These are phyloP conservation scores for Mycena galopus DNA, from an alignment of 768 basidiomycete genomes.

Conservation along the genomic window DNA sequence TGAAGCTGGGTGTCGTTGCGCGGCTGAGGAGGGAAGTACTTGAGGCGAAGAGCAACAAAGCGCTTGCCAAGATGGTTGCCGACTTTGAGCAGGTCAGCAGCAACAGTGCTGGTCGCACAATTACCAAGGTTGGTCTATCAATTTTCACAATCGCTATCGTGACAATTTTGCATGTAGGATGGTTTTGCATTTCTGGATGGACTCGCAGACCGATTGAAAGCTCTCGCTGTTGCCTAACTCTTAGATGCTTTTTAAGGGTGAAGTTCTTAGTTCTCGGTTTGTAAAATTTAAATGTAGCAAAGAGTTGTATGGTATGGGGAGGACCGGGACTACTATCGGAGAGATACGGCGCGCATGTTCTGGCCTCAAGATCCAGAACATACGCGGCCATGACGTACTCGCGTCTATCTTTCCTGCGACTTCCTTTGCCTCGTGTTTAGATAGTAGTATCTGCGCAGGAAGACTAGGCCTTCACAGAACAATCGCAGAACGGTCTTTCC, in stretches of 20 bases:
- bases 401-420: neutral
- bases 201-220: no score
- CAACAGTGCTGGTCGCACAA: slow-evolving; percentile 74
- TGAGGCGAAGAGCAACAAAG: slow-evolving; percentile 63
- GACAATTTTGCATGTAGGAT: slow-evolving; percentile 54
- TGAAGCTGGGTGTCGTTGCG: slow-evolving; percentile 72
- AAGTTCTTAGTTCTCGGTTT: slow-evolving; percentile 46
- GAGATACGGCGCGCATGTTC: neutral
- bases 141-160: neutral
- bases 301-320: neutral
- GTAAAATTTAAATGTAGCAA: slow-evolving; percentile 10
- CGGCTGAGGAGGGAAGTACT: slow-evolving; percentile 68
- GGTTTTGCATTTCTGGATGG: slow-evolving; percentile 78
- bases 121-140: slow-evolving; percentile 69
- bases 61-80: slow-evolving; percentile 73
- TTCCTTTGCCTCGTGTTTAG: no score
- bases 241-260: no score
- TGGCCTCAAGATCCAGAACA: neutral
- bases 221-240: no score
- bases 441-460: neutral
- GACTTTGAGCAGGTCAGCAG: slow-evolving; percentile 81
- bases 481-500: neutral
- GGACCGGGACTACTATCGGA: neutral
- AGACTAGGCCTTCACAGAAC: neutral
- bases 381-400: neutral